These are phyloP conservation scores for Thermochaetoides thermophila DNA, from an alignment of 495 filamentous ascomycete species.

Conservation along the genomic window DNA sequence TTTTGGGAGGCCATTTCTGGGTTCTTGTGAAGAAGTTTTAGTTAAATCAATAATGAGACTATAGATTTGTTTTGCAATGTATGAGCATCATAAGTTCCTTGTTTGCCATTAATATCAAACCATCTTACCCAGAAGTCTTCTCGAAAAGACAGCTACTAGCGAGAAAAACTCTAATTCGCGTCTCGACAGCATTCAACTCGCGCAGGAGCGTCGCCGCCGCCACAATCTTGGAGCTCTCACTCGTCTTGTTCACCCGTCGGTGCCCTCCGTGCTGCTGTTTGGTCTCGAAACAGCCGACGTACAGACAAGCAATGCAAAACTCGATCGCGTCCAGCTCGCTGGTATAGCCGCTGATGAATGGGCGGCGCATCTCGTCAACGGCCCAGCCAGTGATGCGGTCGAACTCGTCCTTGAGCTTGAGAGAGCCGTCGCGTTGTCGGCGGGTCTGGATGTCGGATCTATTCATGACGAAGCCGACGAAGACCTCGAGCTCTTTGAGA, in stretches of 20 bases:
- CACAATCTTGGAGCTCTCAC: conserved; percentile 27
- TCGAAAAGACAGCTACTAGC: no score
- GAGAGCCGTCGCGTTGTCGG: conserved; percentile 47
- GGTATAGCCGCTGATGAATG: not conserved
- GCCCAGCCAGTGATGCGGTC: conserved; percentile 34
- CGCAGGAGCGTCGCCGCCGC: conserved; percentile 23
- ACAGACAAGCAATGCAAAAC: conserved; percentile 26
- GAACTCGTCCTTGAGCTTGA: conserved; percentile 47
- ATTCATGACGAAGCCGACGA: conserved; percentile 58
- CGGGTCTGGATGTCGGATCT: conserved; percentile 40
- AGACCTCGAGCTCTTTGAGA: conserved; percentile 61
- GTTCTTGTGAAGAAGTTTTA: conserved; percentile 29
- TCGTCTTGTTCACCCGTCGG: conserved; percentile 4
- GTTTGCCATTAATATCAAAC: no score
- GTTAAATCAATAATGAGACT: not conserved
- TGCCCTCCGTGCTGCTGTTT: conserved; percentile 1
- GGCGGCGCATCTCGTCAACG: conserved; percentile 24
- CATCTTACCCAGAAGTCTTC: no score
- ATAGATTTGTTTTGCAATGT: no score
- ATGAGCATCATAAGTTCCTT: no score
- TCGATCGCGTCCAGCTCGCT: conserved; percentile 15
- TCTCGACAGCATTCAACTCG: conserved; percentile 17
- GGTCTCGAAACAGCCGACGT: conserved; percentile 8
- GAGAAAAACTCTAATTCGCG: no score
- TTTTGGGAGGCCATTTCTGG: conserved; percentile 46